A percentile compares a stretch with the other conserved stretches of the same genome.
Conservation (phyloP, 257 asterid genomes). For the Cinchona pubescens region DNA sequence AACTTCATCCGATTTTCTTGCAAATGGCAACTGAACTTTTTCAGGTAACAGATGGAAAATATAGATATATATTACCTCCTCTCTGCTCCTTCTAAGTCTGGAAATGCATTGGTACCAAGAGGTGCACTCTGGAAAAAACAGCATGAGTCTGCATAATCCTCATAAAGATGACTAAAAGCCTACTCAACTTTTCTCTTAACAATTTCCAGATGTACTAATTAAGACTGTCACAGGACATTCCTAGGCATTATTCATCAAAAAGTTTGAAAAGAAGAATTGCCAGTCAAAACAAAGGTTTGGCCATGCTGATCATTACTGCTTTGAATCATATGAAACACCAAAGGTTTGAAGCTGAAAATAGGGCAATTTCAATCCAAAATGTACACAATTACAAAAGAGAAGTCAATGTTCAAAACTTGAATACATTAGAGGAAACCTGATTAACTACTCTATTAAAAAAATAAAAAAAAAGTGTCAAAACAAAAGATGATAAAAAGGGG, state of each 20-base stretch:
- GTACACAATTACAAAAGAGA: not conserved
- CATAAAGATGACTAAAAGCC: not conserved
- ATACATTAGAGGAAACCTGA: not conserved
- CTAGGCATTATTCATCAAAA: no score
- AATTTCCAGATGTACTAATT: not conserved
- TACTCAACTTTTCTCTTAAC: not conserved
- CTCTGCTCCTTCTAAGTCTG: conserved; percentile 14
- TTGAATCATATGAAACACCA: not conserved
- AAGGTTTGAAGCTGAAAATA: not conserved
- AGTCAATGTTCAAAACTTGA: not conserved
- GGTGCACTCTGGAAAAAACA: conserved; percentile 14
- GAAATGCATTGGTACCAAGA: conserved; percentile 8
- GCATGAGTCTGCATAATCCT: not conserved
- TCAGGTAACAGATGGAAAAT: not conserved
- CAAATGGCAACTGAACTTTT: not conserved
- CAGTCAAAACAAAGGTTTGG: not conserved
- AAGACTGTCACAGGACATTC: not conserved
- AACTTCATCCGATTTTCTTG: not conserved
- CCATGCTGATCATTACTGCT: not conserved
- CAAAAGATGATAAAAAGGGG: not conserved
- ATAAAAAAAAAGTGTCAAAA: not conserved
- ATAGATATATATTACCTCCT: conserved; percentile 5
- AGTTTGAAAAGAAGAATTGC: not conserved
- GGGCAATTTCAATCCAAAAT: not conserved
- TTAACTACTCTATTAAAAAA: not conserved